phyloP scores from a whole-genome alignment of 176 grass and related monocot species.

The Avena insularis region DNA sequence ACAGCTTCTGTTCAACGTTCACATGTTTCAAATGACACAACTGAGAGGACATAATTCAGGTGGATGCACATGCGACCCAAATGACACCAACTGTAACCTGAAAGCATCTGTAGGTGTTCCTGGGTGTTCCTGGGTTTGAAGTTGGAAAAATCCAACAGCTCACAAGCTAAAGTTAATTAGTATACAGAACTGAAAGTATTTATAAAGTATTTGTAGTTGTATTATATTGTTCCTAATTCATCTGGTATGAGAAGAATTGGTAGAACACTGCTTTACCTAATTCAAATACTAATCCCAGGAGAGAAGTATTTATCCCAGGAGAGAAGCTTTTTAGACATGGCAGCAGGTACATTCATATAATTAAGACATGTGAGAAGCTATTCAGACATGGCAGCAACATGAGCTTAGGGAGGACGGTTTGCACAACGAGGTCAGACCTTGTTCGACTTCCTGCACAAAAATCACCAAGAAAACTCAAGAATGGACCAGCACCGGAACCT shows the following conservation, averaged over 20 bases:
- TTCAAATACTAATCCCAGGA: too few species aligned
- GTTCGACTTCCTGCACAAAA: too few species aligned
- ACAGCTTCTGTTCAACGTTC: not conserved
- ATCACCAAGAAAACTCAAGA: too few species aligned
- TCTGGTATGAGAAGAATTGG: not conserved
- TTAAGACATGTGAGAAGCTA: too few species aligned
- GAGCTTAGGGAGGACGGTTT: too few species aligned
- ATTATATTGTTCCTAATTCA: not conserved
- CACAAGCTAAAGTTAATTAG: not conserved
- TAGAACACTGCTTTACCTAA: not conserved
- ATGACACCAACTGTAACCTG: not conserved
- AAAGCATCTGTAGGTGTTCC: not conserved
- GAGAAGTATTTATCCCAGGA: too few species aligned
- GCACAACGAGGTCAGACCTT: too few species aligned
- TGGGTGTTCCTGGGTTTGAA: not conserved
- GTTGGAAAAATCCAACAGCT: conserved; percentile 4
- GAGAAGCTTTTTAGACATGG: too few species aligned
- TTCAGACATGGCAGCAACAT: too few species aligned
- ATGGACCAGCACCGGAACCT: too few species aligned
- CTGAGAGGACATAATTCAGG: not conserved
- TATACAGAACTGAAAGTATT: not conserved
- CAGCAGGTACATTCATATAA: too few species aligned
- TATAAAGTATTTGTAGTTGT: not conserved
- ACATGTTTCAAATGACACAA: not conserved
- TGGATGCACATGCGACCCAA: not conserved